Conservation (phyloP, 139 green algal species). For the Diplosphaera chodatii region DNA sequence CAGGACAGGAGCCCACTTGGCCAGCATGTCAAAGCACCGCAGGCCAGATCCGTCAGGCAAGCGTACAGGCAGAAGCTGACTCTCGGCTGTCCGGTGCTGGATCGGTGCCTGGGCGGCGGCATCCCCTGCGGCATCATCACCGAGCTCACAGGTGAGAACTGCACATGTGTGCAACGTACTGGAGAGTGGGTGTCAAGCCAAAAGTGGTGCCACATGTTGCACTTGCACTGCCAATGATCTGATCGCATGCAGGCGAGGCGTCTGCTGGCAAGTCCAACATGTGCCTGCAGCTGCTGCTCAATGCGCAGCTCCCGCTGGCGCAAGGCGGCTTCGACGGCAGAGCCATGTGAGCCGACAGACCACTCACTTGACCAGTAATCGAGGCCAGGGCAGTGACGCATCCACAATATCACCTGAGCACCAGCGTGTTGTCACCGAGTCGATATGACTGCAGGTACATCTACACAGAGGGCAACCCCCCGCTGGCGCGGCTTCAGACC, state of each 20-base stretch:
- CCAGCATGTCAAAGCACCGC: no score
- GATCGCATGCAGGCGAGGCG: slow-evolving; percentile 40
- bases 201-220: no score
- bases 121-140: slow-evolving; percentile 43
- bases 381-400: no score
- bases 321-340: slow-evolving; percentile 38
- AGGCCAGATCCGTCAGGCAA: no score
- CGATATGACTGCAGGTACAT: slow-evolving; percentile 62
- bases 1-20: no score
- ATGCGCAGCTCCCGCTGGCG: slow-evolving; percentile 19
- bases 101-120: slow-evolving; percentile 38
- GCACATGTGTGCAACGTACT: no score
- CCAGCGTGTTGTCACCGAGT: no score
- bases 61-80: slow-evolving; percentile 9
- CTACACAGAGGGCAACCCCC: slow-evolving; percentile 58
- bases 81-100: slow-evolving; percentile 36
- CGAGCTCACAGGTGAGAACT: slow-evolving; percentile 56
- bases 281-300: slow-evolving; percentile 56
- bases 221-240: no score
- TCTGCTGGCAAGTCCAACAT: slow-evolving; percentile 54
- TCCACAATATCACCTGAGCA: no score
- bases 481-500: slow-evolving; percentile 30
- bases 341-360: slow-evolving; percentile 24
- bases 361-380: no score
- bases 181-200: no score